These are phyloP conservation scores for Pyrenophora graminea DNA, from an alignment of 2,329 filamentous ascomycete species.

Conservation along the genomic window DNA sequence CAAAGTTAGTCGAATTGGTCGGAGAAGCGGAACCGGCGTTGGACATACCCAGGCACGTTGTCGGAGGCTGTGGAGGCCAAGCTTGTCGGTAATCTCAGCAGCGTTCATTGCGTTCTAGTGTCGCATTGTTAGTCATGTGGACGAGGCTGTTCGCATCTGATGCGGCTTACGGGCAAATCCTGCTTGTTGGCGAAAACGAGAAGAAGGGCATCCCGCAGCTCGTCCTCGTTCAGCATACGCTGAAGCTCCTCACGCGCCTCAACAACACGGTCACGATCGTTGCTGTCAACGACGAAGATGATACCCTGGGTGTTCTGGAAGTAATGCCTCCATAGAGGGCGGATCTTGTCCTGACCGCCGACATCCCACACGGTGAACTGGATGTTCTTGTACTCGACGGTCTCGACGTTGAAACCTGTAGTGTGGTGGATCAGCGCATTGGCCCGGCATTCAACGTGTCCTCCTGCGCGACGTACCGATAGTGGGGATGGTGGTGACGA, in stretches of 20 bases:
- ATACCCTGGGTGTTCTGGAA: conserved; percentile 94
- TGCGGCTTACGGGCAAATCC: conserved; percentile 74
- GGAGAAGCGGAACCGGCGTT: background rate
- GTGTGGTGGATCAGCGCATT: conserved; percentile 30
- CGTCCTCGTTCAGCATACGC: conserved; percentile 95
- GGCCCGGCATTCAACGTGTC: conserved; percentile 2
- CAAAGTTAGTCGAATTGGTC: conserved; percentile 25
- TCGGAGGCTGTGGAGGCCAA: conserved; percentile 98
- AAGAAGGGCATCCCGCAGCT: conserved; percentile 94
- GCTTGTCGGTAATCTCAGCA: conserved; percentile 99
- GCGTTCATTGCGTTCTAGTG: conserved; percentile 97
- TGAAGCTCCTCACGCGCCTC: conserved; percentile 93
- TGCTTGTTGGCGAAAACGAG: conserved; percentile 99
- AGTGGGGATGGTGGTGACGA: conserved; percentile 96
- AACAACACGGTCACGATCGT: conserved; percentile 86
- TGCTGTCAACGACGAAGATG: conserved; percentile 98
- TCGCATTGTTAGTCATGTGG: conserved; percentile 18
- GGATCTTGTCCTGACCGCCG: conserved; percentile 97
- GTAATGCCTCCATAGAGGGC: conserved; percentile 96
- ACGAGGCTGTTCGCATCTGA: background rate
- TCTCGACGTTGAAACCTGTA: conserved; percentile 92
- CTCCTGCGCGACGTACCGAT: conserved; percentile 62
- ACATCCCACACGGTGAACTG: conserved; percentile 99
- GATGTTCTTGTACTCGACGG: conserved; percentile 98
- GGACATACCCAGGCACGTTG: conserved; percentile 95